These are phyloP conservation scores for Laburnicola sp. DNA, from an alignment of 2,329 filamentous ascomycete genomes.

Conservation along the genomic window DNA sequence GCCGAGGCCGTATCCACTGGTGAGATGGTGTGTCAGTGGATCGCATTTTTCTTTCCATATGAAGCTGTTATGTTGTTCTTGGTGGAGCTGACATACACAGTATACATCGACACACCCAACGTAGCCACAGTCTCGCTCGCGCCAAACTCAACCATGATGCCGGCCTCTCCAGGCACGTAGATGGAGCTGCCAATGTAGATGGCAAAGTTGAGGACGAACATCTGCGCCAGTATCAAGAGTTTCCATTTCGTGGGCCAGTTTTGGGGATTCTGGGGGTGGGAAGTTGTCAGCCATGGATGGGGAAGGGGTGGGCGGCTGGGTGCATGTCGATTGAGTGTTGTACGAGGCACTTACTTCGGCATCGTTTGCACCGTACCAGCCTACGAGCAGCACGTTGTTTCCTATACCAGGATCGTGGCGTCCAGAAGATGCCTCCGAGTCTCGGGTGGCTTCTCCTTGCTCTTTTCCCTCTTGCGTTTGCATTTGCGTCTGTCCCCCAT, in stretches of 20 bases:
- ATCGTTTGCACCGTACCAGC: constrained; percentile 40
- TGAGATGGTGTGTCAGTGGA: background rate
- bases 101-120: constrained; percentile 76
- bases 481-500: background rate
- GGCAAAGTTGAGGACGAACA: constrained; percentile 56
- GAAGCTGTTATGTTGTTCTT: background rate
- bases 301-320: no score
- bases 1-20: constrained; percentile 60
- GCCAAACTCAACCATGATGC: constrained; percentile 55
- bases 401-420: background rate
- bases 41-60: background rate
- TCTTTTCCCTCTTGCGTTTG: background rate
- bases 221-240: constrained; percentile 1
- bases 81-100: constrained; percentile 50
- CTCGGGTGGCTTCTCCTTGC: background rate
- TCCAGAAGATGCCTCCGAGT: background rate
- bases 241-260: constrained; percentile 30
- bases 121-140: constrained; percentile 64
- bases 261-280: constrained; percentile 23
- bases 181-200: constrained; percentile 55
- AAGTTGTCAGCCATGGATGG: background rate
- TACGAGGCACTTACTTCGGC: constrained; percentile 12
- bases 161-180: constrained; percentile 45
- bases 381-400: constrained; percentile 25
- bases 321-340: no score